These are phyloP conservation scores for Lactarius psammicola DNA, from an alignment of 768 basidiomycete genomes.

Conservation along the genomic window DNA sequence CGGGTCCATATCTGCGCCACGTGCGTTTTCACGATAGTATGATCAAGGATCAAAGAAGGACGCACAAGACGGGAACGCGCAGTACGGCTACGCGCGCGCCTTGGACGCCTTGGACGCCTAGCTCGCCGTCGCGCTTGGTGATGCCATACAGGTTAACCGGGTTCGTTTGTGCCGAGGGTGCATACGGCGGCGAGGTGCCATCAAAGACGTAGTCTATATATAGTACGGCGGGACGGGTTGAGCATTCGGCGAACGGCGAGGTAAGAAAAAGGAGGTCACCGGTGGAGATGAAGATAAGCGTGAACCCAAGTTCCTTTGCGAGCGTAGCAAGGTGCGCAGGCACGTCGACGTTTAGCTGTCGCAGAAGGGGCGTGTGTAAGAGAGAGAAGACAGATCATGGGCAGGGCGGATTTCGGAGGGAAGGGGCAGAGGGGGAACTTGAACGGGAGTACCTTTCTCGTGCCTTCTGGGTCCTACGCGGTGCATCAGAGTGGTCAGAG, in stretches of 20 bases:
- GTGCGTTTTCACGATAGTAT: not conserved
- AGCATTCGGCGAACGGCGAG: not conserved
- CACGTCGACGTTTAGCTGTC: constrained; percentile 78
- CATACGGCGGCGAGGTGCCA: constrained; percentile 88
- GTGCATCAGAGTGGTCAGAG: not conserved
- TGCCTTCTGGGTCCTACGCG: constrained; percentile 62
- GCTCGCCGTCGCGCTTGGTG: constrained; percentile 86
- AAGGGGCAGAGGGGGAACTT: not conserved
- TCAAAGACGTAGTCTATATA: constrained; percentile 90
- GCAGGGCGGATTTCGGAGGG: not conserved
- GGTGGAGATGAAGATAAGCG: constrained; percentile 89
- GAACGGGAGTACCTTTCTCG: constrained; percentile 50
- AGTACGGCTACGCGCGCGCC: constrained; percentile 66
- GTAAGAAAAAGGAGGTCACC: constrained; percentile 40
- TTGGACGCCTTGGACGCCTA: constrained; percentile 61
- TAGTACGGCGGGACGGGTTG: not conserved
- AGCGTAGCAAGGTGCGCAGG: constrained; percentile 70
- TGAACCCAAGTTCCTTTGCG: constrained; percentile 58
- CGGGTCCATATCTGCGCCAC: constrained; percentile 78
- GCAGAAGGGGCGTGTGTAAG: not conserved
- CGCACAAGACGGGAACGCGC: constrained; percentile 86
- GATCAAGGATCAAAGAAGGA: constrained; percentile 13
- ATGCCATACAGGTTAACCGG: constrained; percentile 88
- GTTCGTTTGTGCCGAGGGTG: constrained; percentile 66
- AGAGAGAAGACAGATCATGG: not conserved